A percentile compares a stretch with the other conserved stretches of the same genome.
Evolutionary conservation across 2,329 filamentous ascomycete genomes (phyloP).

Genomic region (Aspergillus carbonarius): DNA sequence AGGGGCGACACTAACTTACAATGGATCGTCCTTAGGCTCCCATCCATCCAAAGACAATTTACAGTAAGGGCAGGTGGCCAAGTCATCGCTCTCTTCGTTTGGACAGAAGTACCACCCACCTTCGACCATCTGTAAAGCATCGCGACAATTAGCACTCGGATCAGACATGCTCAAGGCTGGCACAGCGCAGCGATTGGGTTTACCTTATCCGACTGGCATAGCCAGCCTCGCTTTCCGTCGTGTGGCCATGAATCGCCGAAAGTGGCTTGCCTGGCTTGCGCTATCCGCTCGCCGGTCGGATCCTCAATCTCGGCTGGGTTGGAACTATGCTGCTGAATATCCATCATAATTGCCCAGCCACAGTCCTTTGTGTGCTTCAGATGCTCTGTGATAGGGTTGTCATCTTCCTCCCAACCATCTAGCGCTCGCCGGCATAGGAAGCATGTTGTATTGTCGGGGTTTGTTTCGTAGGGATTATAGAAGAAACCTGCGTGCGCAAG

Average conservation of each 20-base stretch:
- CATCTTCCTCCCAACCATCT: conserved; percentile 87
- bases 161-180: not conserved
- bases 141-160: conserved; percentile 15
- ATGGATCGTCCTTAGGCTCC: conserved; percentile 88
- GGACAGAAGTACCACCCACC: conserved; percentile 95
- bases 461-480: conserved; percentile 72
- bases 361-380: conserved; percentile 78
- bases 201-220: conserved; percentile 85
- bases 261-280: conserved; percentile 75
- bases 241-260: conserved; percentile 88
- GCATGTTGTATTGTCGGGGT: conserved; percentile 84
- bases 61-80: conserved; percentile 90
- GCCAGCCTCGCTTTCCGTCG: conserved; percentile 82
- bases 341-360: conserved; percentile 79
- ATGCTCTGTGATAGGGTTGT: conserved; percentile 82
- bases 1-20: conserved; percentile 54
- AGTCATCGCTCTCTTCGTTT: conserved; percentile 77
- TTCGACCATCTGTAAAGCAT: conserved; percentile 67
- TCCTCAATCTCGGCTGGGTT: conserved; percentile 61
- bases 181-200: conserved; percentile 15
- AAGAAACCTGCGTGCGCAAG: conserved; percentile 90
- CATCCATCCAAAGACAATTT: conserved; percentile 86
- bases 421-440: conserved; percentile 82
- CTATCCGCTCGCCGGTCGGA: conserved; percentile 68
- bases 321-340: conserved; percentile 50